Conservation (phyloP, 768 basidiomycete species). For the Hirschioporus abietinus region DNA sequence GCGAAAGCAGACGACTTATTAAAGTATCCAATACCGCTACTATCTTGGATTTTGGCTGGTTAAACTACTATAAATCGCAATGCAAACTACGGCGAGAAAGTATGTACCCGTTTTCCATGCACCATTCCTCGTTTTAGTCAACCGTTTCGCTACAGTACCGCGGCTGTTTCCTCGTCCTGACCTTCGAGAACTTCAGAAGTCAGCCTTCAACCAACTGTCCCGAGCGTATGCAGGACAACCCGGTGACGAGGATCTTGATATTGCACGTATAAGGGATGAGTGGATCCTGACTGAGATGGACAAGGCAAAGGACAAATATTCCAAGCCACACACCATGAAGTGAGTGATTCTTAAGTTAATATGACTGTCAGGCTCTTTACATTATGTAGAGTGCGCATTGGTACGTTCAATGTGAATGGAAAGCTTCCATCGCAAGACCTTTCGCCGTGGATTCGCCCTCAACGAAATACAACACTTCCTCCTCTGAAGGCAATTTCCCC, state of each 20-base stretch:
- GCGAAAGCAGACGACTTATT: not conserved
- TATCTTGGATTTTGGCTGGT: not conserved
- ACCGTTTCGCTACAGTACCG: not conserved
- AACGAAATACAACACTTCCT: slow-evolving; percentile 15
- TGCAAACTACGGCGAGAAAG: not conserved
- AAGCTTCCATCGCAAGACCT: slow-evolving; percentile 69
- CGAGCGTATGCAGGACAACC: slow-evolving; percentile 54
- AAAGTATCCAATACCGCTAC: not conserved
- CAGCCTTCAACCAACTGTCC: slow-evolving; percentile 53
- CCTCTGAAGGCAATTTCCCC: slow-evolving; percentile 21
- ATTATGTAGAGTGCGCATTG: slow-evolving; percentile 51
- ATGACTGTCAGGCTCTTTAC: not conserved
- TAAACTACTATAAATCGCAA: not conserved
- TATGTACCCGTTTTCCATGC: not conserved
- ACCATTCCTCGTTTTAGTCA: not conserved
- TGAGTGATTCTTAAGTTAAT: slow-evolving; percentile 7
- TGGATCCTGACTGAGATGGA: slow-evolving; percentile 46
- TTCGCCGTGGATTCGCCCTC: slow-evolving; percentile 51
- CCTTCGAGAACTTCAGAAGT: slow-evolving; percentile 43
- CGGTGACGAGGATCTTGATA: slow-evolving; percentile 56
- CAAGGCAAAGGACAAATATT: slow-evolving; percentile 12
- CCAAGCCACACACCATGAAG: slow-evolving; percentile 13
- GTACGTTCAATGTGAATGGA: slow-evolving; percentile 85
- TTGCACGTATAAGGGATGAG: slow-evolving; percentile 52
- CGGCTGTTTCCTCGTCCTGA: slow-evolving; percentile 30